Conservation (phyloP, 129 eudicot species). For the Apium graveolens region DNA sequence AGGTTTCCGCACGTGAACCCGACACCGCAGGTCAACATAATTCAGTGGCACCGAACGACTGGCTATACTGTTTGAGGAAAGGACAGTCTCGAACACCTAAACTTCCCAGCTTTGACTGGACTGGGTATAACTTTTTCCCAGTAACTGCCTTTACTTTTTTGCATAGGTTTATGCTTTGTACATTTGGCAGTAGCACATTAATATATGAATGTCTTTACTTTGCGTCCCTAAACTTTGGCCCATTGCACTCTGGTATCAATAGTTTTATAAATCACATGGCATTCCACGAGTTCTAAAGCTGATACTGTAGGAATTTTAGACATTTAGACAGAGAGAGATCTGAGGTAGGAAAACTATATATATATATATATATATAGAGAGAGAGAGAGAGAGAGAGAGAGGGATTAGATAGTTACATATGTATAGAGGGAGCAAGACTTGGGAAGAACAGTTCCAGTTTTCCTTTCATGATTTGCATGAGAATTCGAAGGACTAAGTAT, state of each 20-base stretch:
- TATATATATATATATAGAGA: no score
- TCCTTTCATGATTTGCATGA: background rate
- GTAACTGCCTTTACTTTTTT: background rate
- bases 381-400: no score
- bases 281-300: background rate
- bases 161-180: background rate
- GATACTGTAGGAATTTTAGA: background rate
- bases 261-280: background rate
- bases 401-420: background rate
- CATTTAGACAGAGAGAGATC: background rate
- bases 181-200: background rate
- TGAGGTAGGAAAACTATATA: background rate
- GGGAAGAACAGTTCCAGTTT: background rate
- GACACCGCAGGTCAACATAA: conserved; percentile 38
- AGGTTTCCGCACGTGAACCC: conserved; percentile 35
- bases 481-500: background rate
- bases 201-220: background rate
- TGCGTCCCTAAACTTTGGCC: background rate
- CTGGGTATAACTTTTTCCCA: conserved; percentile 51
- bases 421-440: background rate
- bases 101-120: conserved; percentile 86
- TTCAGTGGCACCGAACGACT: conserved; percentile 46
- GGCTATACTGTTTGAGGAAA: conserved; percentile 85
- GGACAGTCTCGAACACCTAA: conserved; percentile 83
- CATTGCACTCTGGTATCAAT: background rate